Evolutionary conservation across 768 basidiomycete genomes (phyloP), one percentile per base, ranked within the genome.

Genomic region (Mycena maculata): DNA sequence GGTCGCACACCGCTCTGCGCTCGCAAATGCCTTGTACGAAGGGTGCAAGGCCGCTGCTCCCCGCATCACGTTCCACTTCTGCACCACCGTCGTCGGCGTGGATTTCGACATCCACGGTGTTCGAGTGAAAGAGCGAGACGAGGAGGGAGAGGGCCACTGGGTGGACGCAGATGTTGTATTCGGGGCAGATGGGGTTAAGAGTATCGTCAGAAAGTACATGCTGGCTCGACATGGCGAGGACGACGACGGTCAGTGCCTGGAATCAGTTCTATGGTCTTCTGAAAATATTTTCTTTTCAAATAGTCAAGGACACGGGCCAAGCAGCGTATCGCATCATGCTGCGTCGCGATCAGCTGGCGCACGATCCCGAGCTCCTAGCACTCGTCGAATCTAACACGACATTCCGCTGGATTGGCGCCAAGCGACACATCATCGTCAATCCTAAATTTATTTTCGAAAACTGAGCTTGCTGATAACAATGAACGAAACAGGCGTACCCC

Each of bases 141-240:
- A 57, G 27, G 65, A 27, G 20, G 67, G 54, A 62, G 75, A 33
- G 53, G 65, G 61, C 50, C 67, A 16, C 11, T 76, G 75, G 73
- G 47, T 79, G 16, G 65, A 74, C 28, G 77, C 72, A 22, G 82
- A 83, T 62, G 60, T 83, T 1, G 68, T 83, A 20, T 44, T 83
- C 33, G 81, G 76, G 0, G 77, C 79, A 1, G 82, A 83, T 48
- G 82, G 82, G 8, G 74, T 83, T 60, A 82, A 82, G 65, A 77
- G 76, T 25, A 50, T 71, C 20, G 74, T 78, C 3, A 68, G 82
- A 47, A 62, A 68, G 22, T 68, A 69, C 28, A 79, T 83, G 75
- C 58, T 83, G 38, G 72, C 73, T n/a, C 45, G 69, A 28, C 72
- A 75, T 1, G 78, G 78, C 9, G 74, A 77, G 31, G 68, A 63